Evolutionary conservation across 768 basidiomycete genomes (phyloP).

Genomic region (Mycena alexandri): DNA sequence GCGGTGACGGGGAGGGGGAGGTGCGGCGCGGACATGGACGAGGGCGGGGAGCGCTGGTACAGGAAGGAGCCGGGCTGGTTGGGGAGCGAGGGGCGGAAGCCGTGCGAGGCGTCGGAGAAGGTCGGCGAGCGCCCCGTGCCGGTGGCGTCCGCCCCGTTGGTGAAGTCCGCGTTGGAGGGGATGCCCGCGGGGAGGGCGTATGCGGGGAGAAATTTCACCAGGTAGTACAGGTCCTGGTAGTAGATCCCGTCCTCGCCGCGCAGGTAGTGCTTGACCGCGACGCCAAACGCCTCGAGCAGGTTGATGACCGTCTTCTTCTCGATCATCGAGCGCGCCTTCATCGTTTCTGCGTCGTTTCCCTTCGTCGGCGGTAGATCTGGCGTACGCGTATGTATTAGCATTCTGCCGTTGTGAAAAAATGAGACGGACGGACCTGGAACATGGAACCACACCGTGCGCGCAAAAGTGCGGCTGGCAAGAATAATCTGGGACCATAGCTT

Average conservation of each 20-base stretch:
- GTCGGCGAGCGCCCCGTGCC: slow-evolving; percentile 19
- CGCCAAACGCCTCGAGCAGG: slow-evolving; percentile 73
- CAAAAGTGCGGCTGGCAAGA: slow-evolving; percentile 66
- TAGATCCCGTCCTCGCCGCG: slow-evolving; percentile 64
- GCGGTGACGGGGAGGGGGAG: slow-evolving; percentile 47
- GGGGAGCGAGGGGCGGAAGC: slow-evolving; percentile 10
- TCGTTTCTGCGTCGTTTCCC: slow-evolving; percentile 43
- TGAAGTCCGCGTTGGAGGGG: slow-evolving; percentile 52
- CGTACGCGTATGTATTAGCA: too few relatives aligned
- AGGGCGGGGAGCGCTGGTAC: slow-evolving; percentile 39
- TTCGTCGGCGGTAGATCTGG: slow-evolving; percentile 32
- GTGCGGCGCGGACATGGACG: slow-evolving; percentile 39
- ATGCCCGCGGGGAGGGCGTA: slow-evolving; percentile 69
- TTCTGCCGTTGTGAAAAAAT: too few relatives aligned
- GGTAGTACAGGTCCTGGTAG: slow-evolving; percentile 71
- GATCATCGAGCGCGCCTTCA: slow-evolving; percentile 63
- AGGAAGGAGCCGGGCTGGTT: slow-evolving; percentile 38
- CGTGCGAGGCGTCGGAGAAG: slow-evolving; percentile 25
- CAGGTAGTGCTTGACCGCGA: slow-evolving; percentile 79
- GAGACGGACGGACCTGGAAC: slow-evolving; percentile 68
- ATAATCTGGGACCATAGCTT: slow-evolving; percentile 79
- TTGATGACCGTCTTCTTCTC: slow-evolving; percentile 81
- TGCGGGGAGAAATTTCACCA: slow-evolving; percentile 79
- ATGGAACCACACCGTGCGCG: slow-evolving; percentile 77
- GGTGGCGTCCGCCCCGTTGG: slow-evolving; percentile 15